A percentile compares a stretch with the other conserved stretches of the same genome.
Evolutionary conservation across 768 basidiomycete species (phyloP).

Genomic region (Heimioporus sp.): DNA sequence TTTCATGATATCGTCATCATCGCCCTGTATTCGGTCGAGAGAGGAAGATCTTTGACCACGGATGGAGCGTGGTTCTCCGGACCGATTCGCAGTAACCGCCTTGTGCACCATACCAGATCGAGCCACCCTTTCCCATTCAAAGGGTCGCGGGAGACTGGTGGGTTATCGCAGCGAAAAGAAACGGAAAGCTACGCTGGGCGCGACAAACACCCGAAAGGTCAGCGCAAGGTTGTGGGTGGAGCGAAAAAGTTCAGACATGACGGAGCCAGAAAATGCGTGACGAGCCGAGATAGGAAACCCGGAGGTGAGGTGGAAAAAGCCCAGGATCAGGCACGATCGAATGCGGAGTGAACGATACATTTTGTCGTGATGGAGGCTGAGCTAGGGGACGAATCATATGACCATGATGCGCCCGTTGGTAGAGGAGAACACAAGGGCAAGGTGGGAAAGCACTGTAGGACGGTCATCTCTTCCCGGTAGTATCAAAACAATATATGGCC

Average conservation of each 20-base stretch:
- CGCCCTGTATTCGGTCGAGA: not conserved
- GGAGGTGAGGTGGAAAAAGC: not conserved
- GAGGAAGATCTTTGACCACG: not conserved
- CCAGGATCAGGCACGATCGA: slow-evolving; percentile 17
- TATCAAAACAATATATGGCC: too few species aligned
- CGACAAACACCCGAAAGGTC: not conserved
- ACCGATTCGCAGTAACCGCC: slow-evolving; percentile 2
- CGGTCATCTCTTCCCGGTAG: slow-evolving; percentile 1
- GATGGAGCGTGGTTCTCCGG: slow-evolving; percentile 1
- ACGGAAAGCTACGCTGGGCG: not conserved
- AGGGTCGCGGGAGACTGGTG: slow-evolving; percentile 15
- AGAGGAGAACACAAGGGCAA: not conserved
- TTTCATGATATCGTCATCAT: slow-evolving; percentile 8
- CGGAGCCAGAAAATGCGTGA: not conserved
- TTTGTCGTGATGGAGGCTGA: slow-evolving; percentile 11
- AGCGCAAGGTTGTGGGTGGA: not conserved
- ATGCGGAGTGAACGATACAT: not conserved
- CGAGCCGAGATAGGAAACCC: not conserved
- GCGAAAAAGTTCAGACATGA: not conserved
- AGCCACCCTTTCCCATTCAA: slow-evolving; percentile 15
- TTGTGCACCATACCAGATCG: not conserved
- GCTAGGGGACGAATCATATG: slow-evolving; percentile 6
- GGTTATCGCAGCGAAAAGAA: not conserved
- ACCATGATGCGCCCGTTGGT: slow-evolving; percentile 18
- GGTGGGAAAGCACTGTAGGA: not conserved